Base-by-base conservation (phyloP, 1,284 basidiomycete genomes). In the Tilletiaria anomala region DNA sequence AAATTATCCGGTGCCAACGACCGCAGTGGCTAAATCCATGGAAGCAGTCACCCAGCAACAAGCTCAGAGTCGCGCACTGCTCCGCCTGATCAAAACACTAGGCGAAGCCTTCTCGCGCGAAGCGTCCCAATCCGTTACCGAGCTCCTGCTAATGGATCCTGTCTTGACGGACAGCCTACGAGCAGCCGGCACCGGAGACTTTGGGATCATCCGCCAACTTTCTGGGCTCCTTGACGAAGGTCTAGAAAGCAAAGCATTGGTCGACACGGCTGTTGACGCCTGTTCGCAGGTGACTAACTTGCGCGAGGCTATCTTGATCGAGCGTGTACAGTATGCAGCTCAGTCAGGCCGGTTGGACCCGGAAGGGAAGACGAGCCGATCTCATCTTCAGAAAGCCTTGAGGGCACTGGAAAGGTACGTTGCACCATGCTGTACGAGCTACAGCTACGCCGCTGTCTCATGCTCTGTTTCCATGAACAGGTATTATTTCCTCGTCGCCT, bases 401-500 rank as follows among this genome's bases (percentile, higher is more conserved):
- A 8, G 16, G 10, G 16, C 10, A 6, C 32, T 34, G 11, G 38
- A 32, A 8, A 8, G 33, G 21, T n/a, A n/a, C n/a, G n/a, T n/a
- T n/a, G n/a, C n/a, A n/a, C n/a, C n/a, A n/a, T n/a, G n/a, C n/a
- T n/a, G n/a, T n/a, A n/a, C n/a, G n/a, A n/a, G n/a, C n/a, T n/a
- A n/a, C n/a, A n/a, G n/a, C n/a, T n/a, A n/a, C n/a, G n/a, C n/a
- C n/a, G n/a, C n/a, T n/a, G n/a, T n/a, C n/a, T n/a, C n/a, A n/a
- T n/a, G n/a, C n/a, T n/a, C n/a, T n/a, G n/a, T n/a, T n/a, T 48
- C 54, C 12, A 32, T 51, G 2, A 5, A n/a, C 15, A 73, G 73
- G 50, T 76, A 76, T 64, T 94, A 93, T 71, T 96, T 96, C 70
- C 77, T 91, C 48, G 83, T 97, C 46, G 83, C 84, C 0, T 97